phyloP scores from a whole-genome alignment of 768 basidiomycete species.

The Lentinula aciculospora region DNA sequence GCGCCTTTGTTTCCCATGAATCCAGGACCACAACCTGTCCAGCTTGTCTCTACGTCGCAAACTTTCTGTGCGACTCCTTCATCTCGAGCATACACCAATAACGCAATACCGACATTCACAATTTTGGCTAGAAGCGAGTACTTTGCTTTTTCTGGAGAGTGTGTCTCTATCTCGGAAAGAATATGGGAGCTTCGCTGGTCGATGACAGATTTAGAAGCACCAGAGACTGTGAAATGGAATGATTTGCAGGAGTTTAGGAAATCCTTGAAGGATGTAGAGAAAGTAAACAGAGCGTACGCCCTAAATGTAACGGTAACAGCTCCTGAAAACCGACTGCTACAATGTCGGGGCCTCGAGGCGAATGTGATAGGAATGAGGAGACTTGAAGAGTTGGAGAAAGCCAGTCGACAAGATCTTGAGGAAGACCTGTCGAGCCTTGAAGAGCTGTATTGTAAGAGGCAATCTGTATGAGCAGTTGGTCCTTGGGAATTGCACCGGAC shows the following conservation, averaged over 20 bases:
- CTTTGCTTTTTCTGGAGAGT: slow-evolving; percentile 65
- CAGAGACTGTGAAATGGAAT: slow-evolving; percentile 55
- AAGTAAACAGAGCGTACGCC: slow-evolving; percentile 49
- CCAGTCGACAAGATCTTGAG: slow-evolving; percentile 91
- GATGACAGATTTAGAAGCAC: slow-evolving; percentile 67
- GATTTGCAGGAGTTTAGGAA: slow-evolving; percentile 1
- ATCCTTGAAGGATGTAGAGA: not conserved
- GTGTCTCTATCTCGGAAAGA: slow-evolving; percentile 63
- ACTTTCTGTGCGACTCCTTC: slow-evolving; percentile 54
- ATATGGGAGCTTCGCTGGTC: slow-evolving; percentile 67
- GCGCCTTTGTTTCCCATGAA: slow-evolving; percentile 96
- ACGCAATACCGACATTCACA: slow-evolving; percentile 82
- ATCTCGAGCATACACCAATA: slow-evolving; percentile 84
- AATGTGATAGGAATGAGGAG: slow-evolving; percentile 61
- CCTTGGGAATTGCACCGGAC: slow-evolving; percentile 11
- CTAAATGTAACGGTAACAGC: slow-evolving; percentile 82
- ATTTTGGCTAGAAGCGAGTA: slow-evolving; percentile 77
- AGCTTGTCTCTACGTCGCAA: slow-evolving; percentile 62
- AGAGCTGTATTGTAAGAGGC: slow-evolving; percentile 91
- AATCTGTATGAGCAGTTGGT: slow-evolving; percentile 64
- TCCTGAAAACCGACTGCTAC: slow-evolving; percentile 94
- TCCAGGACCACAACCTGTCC: slow-evolving; percentile 64
- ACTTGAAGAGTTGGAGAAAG: slow-evolving; percentile 77
- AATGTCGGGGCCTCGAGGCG: slow-evolving; percentile 70
- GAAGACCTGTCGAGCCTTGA: slow-evolving; percentile 47